Evolutionary conservation across 2,329 filamentous ascomycete species (phyloP), one percentile per base, ranked within the genome.

Genomic region (Phialemonium atrogriseum): DNA sequence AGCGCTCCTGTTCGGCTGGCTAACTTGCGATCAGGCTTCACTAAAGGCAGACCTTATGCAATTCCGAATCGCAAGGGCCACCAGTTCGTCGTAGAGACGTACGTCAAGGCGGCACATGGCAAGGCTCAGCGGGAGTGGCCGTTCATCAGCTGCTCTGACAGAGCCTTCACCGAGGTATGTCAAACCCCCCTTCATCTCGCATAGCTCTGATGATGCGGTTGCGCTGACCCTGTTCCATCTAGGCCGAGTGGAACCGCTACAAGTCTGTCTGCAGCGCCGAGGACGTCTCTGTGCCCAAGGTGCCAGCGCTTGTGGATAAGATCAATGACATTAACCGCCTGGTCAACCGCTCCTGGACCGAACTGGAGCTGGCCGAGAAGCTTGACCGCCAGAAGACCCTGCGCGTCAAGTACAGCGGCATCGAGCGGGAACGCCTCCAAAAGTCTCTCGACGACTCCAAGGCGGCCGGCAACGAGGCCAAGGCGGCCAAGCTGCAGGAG

Each of bases 81-180:
- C 40, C 68, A 68, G 4, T 83, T 94, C 47, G 74, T 84, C 19
- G 94, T 87, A 0, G 86, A 94, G 39, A 81, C 88, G 53, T 95
- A 96, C 51, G 76, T 84, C 19, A 65, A 80, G 33, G 78, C 84
- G 24, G 78, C 85, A 7, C 83, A 94, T 51, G 91, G 91, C 27
- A 87, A 88, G 47, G 71, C 83, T 0, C 73, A 86, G 50, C 82
- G 81, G 52, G 78, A 88, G 21, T 95, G 87, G 60, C 87, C 88
- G 5, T 95, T 96, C 56, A 80, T 91, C 39, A 80, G 81, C 40
- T 88, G 89, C 51, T 96, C 91, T 0, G 88, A 94, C 54, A 77
- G 79, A 30, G 67, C 70, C 24, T 84, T 96, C 49, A 84, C 82
- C n/a, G 86, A 91, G 56, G 82, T 85, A 63, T 42, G 68, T 54